A percentile compares a stretch with the other conserved stretches of the same genome.
Conservation (phyloP, 2,329 filamentous ascomycete genomes). For the Diaporthe helianthi region DNA sequence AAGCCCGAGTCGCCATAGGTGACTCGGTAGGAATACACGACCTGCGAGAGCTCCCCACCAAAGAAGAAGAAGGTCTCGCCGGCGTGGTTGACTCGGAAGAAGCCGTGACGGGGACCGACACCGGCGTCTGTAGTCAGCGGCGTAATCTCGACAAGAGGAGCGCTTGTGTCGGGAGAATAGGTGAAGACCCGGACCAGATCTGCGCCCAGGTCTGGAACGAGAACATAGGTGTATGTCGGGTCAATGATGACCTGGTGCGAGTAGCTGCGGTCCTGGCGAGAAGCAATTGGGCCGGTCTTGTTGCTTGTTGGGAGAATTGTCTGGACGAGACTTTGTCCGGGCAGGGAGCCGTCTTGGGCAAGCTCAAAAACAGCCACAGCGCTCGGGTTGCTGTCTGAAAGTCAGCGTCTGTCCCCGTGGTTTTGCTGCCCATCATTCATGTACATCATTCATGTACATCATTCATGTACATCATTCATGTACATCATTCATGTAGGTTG, state of each 20-base stretch:
- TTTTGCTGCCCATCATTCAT: no score
- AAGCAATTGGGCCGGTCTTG: conserved; percentile 46
- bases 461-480: no score
- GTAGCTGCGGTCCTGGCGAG: conserved; percentile 64
- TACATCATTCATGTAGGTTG: no score
- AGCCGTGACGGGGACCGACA: conserved; percentile 36
- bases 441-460: no score
- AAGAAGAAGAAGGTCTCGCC: conserved; percentile 37
- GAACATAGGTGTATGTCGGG: conserved; percentile 66
- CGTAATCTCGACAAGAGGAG: conserved; percentile 34
- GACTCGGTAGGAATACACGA: conserved; percentile 37
- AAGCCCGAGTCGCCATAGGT: conserved; percentile 35
- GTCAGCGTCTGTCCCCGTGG: neutral
- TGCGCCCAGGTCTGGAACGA: conserved; percentile 71
- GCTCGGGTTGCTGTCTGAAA: neutral
- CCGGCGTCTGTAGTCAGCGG: conserved; percentile 35
- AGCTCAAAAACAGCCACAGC: conserved; percentile 26
- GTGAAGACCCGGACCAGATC: conserved; percentile 66
- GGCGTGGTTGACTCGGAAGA: conserved; percentile 35
- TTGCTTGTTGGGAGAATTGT: conserved; percentile 36
- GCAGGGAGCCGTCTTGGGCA: conserved; percentile 35
- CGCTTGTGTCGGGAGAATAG: conserved; percentile 32
- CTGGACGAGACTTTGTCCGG: conserved; percentile 34
- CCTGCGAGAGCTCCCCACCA: conserved; percentile 37
- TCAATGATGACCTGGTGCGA: conserved; percentile 71